These are phyloP conservation scores for Penicillium sp. DNA, from an alignment of 2,329 filamentous ascomycete species.

Conservation along the genomic window DNA sequence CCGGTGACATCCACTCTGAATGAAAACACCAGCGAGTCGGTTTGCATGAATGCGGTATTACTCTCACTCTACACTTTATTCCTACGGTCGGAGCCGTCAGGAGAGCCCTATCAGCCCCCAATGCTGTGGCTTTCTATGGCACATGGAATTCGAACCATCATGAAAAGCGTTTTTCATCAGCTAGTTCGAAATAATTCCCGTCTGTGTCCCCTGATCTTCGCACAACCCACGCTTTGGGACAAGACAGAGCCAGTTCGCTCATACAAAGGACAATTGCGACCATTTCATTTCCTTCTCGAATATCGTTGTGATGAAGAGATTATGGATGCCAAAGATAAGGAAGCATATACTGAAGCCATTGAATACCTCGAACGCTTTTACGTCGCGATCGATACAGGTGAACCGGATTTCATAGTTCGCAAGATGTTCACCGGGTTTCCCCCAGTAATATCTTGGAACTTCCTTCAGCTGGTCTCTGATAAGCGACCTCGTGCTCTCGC, in stretches of 20 bases:
- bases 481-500: conserved; percentile 37
- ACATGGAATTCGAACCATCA: conserved; percentile 20
- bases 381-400: conserved; percentile 4
- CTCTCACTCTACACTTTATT: conserved; percentile 23
- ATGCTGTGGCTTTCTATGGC: conserved; percentile 22
- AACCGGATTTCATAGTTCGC: conserved; percentile 13
- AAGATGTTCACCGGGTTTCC: conserved; percentile 35
- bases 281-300: conserved; percentile 20
- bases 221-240: conserved; percentile 14
- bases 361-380: conserved; percentile 19
- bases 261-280: conserved; percentile 4
- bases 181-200: conserved; percentile 16
- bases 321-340: conserved; percentile 3
- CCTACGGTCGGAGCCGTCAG: conserved; percentile 18
- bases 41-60: conserved; percentile 21
- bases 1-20: conserved; percentile 16
- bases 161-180: conserved; percentile 13
- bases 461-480: conserved; percentile 36
- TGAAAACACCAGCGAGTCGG: conserved; percentile 15
- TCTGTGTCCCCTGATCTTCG: conserved; percentile 17
- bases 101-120: conserved; percentile 19
- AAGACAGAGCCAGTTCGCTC: not conserved
- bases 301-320: conserved; percentile 16
- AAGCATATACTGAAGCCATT: conserved; percentile 12
- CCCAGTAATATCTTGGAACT: conserved; percentile 33